Conservation (phyloP, 1,139 yeast species). For the Saccharomyces hybrid region DNA sequence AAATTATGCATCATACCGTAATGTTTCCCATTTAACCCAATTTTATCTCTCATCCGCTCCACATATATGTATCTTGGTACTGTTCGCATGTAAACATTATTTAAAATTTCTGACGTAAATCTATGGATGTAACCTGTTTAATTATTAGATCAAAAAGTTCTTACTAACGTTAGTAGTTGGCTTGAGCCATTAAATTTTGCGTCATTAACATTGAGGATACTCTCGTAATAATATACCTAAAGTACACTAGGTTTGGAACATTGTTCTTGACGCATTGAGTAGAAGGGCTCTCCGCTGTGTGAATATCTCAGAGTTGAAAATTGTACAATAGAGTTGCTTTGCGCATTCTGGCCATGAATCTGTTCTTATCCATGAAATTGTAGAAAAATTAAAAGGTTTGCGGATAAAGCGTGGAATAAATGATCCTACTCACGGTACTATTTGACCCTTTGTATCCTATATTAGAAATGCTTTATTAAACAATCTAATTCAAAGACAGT, state of each 20-base stretch:
- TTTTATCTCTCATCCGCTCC: not conserved
- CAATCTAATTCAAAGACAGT: not conserved
- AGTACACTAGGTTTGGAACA: not conserved
- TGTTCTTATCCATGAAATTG: not conserved
- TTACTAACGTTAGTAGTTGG: too few relatives aligned
- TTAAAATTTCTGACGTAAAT: too few relatives aligned
- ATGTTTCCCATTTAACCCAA: not conserved
- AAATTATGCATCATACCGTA: not conserved
- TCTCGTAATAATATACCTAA: too few relatives aligned
- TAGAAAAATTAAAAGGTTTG: not conserved
- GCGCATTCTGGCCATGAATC: not conserved
- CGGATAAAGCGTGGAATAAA: too few relatives aligned
- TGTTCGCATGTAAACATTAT: not conserved
- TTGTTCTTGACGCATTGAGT: not conserved
- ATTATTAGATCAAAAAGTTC: too few relatives aligned
- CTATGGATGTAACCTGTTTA: too few relatives aligned
- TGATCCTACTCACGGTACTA: not conserved
- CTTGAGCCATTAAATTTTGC: too few relatives aligned
- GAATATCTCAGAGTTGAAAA: not conserved
- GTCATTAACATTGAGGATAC: not conserved
- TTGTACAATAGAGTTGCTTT: not conserved
- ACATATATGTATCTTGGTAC: not conserved
- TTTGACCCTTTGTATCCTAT: not conserved
- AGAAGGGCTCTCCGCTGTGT: not conserved
- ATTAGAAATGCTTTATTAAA: not conserved